phyloP scores from a whole-genome alignment of 2,329 filamentous ascomycete genomes.

The Penicillium glabrum region DNA sequence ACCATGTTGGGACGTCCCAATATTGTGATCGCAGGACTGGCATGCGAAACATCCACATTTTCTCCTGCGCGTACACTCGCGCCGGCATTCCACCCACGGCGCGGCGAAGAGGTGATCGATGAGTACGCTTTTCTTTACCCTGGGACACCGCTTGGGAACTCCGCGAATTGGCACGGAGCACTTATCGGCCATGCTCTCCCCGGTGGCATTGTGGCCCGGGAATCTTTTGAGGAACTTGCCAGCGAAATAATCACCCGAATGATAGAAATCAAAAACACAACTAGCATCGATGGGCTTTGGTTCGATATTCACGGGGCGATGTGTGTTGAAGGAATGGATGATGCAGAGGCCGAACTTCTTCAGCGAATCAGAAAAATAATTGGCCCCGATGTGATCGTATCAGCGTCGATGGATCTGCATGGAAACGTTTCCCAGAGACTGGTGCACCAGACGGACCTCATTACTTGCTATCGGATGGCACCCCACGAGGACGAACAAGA shows the following conservation, averaged over 20 bases:
- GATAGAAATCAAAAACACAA: slow-evolving; percentile 31
- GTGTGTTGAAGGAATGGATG: slow-evolving; percentile 53
- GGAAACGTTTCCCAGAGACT: slow-evolving; percentile 54
- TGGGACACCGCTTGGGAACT: slow-evolving; percentile 41
- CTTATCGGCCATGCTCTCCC: slow-evolving; percentile 55
- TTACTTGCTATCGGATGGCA: slow-evolving; percentile 56
- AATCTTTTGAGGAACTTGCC: slow-evolving; percentile 48
- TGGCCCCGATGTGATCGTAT: slow-evolving; percentile 49
- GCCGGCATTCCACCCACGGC: slow-evolving; percentile 51
- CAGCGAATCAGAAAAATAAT: slow-evolving; percentile 47
- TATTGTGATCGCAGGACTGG: slow-evolving; percentile 54
- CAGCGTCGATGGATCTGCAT: slow-evolving; percentile 58
- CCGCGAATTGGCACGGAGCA: slow-evolving; percentile 52
- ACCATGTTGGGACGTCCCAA: slow-evolving; percentile 42
- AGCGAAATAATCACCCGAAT: slow-evolving; percentile 45
- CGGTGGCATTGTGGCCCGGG: slow-evolving; percentile 49
- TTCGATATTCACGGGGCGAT: slow-evolving; percentile 59
- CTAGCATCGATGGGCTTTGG: slow-evolving; percentile 51
- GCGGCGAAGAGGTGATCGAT: slow-evolving; percentile 45
- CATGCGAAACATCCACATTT: slow-evolving; percentile 57
- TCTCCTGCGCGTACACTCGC: slow-evolving; percentile 51
- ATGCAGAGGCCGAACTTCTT: slow-evolving; percentile 51
- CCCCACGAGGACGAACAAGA: slow-evolving; percentile 54
- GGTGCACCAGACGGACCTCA: slow-evolving; percentile 51
- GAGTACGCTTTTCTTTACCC: slow-evolving; percentile 49